phyloP scores from a whole-genome alignment of 805 yeast species.

The Hemisphaericaspora nanyangensis region DNA sequence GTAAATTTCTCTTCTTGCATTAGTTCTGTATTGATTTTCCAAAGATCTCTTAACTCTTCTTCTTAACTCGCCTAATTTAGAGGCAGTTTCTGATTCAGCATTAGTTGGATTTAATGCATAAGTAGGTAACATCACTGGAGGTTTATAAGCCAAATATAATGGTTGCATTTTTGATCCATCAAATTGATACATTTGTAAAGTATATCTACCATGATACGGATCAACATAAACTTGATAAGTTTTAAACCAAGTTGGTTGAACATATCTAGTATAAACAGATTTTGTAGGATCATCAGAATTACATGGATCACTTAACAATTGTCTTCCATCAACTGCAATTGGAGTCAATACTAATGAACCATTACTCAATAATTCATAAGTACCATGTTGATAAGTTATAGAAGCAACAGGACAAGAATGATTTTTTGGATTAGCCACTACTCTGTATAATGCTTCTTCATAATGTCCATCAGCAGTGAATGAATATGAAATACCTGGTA shows the following conservation, averaged over 20 bases:
- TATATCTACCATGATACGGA: conserved; percentile 78
- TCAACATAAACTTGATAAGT: conserved; percentile 61
- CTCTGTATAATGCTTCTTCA: conserved; percentile 86
- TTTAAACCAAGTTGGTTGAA: conserved; percentile 58
- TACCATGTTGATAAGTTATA: conserved; percentile 86
- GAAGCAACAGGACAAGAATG: conserved; percentile 85
- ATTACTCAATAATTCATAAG: conserved; percentile 55
- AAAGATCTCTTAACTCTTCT: conserved; percentile 63
- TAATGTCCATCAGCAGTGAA: conserved; percentile 89
- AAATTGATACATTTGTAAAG: conserved; percentile 67
- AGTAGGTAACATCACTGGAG: conserved; percentile 96
- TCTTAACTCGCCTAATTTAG: conserved; percentile 20
- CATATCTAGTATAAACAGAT: conserved; percentile 69
- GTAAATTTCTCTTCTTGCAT: conserved; percentile 51
- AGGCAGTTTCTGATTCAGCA: conserved; percentile 30
- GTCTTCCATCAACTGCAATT: conserved; percentile 86
- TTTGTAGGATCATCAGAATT: conserved; percentile 33
- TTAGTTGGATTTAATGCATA: conserved; percentile 83
- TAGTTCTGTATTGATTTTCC: conserved; percentile 77
- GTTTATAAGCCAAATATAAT: conserved; percentile 83
- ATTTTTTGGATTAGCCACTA: conserved; percentile 62
- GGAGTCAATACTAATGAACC: conserved; percentile 74
- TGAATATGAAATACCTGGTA: conserved; percentile 91
- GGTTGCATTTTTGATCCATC: conserved; percentile 85
- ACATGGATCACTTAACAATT: conserved; percentile 85